Conservation (phyloP, 495 filamentous ascomycete species). For the Penicillium goetzii region DNA sequence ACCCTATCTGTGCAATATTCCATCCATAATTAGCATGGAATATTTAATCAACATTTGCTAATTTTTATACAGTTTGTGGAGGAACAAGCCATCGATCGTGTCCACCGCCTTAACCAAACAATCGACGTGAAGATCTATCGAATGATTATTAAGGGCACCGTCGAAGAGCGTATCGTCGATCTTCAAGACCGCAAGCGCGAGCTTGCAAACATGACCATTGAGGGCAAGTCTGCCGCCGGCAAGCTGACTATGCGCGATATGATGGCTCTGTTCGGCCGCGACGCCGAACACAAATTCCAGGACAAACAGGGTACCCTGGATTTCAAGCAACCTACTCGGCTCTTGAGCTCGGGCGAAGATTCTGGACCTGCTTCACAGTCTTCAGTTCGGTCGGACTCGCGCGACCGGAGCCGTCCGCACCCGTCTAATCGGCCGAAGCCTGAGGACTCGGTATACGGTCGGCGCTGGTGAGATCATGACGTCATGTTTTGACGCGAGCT, state of each 20-base stretch:
- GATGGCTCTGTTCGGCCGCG: slow-evolving; percentile 80
- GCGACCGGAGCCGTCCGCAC: slow-evolving; percentile 33
- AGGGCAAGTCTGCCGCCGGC: slow-evolving; percentile 72
- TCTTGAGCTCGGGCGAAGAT: slow-evolving; percentile 33
- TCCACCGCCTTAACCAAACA: slow-evolving; percentile 94
- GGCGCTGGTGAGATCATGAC: slow-evolving; percentile 43
- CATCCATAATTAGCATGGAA: neutral
- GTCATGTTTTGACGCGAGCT: slow-evolving; percentile 4
- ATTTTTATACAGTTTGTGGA: slow-evolving; percentile 72
- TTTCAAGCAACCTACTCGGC: slow-evolving; percentile 34
- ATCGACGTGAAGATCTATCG: slow-evolving; percentile 93
- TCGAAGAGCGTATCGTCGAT: slow-evolving; percentile 90
- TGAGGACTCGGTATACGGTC: slow-evolving; percentile 51
- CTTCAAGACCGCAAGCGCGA: slow-evolving; percentile 91
- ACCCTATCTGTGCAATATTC: neutral
- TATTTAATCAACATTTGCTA: neutral
- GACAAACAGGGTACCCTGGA: slow-evolving; percentile 38
- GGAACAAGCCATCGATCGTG: slow-evolving; percentile 97
- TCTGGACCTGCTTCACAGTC: slow-evolving; percentile 19
- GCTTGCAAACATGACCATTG: slow-evolving; percentile 82
- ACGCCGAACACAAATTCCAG: slow-evolving; percentile 60
- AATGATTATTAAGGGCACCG: slow-evolving; percentile 78
- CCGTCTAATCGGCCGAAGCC: slow-evolving; percentile 29
- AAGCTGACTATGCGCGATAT: slow-evolving; percentile 96
- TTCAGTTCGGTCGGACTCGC: slow-evolving; percentile 28